Evolutionary conservation across 2,329 filamentous ascomycete genomes (phyloP).

Genomic region (Bipolaris victoriae): DNA sequence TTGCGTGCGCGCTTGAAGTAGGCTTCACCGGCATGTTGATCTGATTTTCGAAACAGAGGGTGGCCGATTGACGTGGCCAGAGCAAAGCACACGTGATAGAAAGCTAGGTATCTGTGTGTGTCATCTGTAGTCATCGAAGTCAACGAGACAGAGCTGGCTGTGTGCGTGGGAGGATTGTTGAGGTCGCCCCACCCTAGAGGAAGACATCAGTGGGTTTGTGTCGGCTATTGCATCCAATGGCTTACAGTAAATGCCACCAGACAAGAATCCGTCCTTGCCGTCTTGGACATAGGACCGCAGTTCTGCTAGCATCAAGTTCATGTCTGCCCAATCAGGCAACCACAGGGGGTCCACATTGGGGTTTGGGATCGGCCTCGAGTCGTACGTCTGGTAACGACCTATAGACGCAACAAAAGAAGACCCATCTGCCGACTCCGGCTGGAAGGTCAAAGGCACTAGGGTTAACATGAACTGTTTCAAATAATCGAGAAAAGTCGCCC

Average conservation of each 20-base stretch:
- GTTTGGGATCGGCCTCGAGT: constrained; percentile 35
- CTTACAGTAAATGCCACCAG: constrained; percentile 33
- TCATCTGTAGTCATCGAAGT: constrained; percentile 27
- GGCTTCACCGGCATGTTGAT: constrained; percentile 28
- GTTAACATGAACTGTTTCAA: constrained; percentile 36
- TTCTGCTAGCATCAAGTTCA: constrained; percentile 30
- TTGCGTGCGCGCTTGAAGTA: constrained; percentile 36
- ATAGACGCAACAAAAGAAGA: constrained; percentile 30
- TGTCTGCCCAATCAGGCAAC: constrained; percentile 30
- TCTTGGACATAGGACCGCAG: constrained; percentile 34
- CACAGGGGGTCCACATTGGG: constrained; percentile 34
- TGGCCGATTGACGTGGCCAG: constrained; percentile 28
- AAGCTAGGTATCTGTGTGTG: constrained; percentile 28
- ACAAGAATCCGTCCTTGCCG: constrained; percentile 29
- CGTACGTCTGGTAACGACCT: constrained; percentile 37
- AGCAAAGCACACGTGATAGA: constrained; percentile 36
- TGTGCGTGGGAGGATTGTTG: constrained; percentile 16
- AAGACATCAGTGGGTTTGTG: neutral
- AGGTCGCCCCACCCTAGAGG: constrained; percentile 33
- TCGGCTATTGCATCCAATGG: neutral
- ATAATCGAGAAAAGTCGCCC: constrained; percentile 35
- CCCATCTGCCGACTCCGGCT: constrained; percentile 23
- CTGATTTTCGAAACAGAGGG: constrained; percentile 16
- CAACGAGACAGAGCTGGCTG: constrained; percentile 21
- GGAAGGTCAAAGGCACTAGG: constrained; percentile 26